phyloP scores from a whole-genome alignment of 208 protist species.

The Trypanosoma congolense region DNA sequence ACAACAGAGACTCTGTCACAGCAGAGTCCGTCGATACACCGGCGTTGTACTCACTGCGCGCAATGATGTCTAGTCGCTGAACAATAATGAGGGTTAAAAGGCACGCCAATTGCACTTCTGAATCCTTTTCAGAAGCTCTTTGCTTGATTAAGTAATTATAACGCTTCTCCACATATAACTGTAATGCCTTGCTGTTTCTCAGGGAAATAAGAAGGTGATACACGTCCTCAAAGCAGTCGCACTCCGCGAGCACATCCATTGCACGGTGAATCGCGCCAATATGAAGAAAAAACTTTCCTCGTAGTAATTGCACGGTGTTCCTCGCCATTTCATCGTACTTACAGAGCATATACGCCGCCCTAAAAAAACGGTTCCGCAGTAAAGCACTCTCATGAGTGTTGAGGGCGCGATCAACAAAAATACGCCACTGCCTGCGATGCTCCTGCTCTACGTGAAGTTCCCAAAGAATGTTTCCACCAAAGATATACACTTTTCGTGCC shows the following conservation, averaged over 20 bases:
- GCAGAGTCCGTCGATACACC: neutral
- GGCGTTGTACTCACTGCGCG: conserved; percentile 10
- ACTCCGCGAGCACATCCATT: conserved; percentile 44
- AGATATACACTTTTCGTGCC: conserved; percentile 49
- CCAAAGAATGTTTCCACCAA: conserved; percentile 44
- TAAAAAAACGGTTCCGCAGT: conserved; percentile 51
- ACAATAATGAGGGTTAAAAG: conserved; percentile 25
- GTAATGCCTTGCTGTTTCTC: conserved; percentile 22
- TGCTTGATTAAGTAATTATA: conserved; percentile 24
- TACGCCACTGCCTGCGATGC: conserved; percentile 57
- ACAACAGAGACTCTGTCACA: neutral
- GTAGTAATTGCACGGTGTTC: conserved; percentile 30
- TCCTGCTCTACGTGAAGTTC: conserved; percentile 61
- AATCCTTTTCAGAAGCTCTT: neutral
- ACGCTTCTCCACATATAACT: conserved; percentile 46
- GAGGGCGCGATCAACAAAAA: conserved; percentile 71
- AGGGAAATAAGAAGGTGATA: conserved; percentile 35
- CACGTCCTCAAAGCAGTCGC: conserved; percentile 61
- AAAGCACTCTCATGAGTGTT: conserved; percentile 19
- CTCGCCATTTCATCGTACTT: conserved; percentile 21
- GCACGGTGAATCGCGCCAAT: conserved; percentile 26
- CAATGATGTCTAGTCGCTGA: conserved; percentile 20
- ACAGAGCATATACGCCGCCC: conserved; percentile 49
- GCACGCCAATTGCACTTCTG: conserved; percentile 23
- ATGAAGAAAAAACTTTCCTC: conserved; percentile 51